Base-by-base conservation (phyloP, 1,284 basidiomycete species). In the Sporisorium graminicola region DNA sequence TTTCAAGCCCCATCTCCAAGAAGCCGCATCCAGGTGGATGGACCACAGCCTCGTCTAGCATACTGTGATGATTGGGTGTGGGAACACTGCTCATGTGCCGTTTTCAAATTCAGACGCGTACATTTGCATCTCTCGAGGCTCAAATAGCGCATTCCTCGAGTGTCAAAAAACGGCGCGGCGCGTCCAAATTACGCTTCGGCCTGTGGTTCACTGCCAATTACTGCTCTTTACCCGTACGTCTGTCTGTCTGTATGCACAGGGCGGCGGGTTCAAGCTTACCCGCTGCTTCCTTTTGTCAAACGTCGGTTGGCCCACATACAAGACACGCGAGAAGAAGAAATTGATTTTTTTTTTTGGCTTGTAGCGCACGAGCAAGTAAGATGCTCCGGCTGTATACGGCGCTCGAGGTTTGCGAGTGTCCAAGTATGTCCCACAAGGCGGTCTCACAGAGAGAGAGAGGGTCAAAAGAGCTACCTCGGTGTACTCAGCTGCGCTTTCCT, bases 111-210 rank as follows among this genome's bases (percentile, higher is more conserved):
- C 37, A 43, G 27, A 68, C 43, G 44, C 59, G 60, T 52, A 16
- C 16, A 26, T 56, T 51, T 66, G 62, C 61, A 65, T 64, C 65
- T 62, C 65, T 65, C 58, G 58, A 74, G 71, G 60, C 65, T 74
- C 71, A 35, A 74, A 52, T 49, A 74, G 71, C 61, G 71, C 71
- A 74, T 68, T 43, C 57, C 71, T 74, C 65, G 66, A 74, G 72
- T 69, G 72, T 74, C 72, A 74, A 74, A 74, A 5, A 18, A 42
- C 4, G 20, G 26, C 40, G 27, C 61, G 52, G 50, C 59, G 59
- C 58, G 53, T 55, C 54, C 20, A 13, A 37, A 53, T 40, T 33
- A 33, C 53, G 47, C 55, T 51, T 18, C 13, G 35, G 6, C 35
- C n/a, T 18, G 37, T 33, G 31, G 42, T 35, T 54, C 18, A 20